Percentiles rank a stretch among this genome's conserved stretches.
phyloP scores from a whole-genome alignment of 2,329 filamentous ascomycete genomes.

The Trichoderma asperellum region DNA sequence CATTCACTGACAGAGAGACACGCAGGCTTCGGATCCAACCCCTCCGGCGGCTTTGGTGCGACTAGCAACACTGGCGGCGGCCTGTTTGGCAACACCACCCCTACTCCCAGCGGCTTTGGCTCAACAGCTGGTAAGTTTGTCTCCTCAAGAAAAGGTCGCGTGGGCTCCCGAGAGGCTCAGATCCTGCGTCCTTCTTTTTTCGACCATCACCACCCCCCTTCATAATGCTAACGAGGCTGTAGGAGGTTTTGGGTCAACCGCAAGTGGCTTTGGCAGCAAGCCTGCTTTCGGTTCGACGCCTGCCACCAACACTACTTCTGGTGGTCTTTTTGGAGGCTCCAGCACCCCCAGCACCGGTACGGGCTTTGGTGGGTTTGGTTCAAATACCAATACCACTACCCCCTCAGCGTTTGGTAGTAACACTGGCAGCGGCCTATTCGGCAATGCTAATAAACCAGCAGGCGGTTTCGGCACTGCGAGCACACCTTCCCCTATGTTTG shows the following conservation, averaged over 20 bases:
- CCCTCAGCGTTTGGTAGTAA: constrained; percentile 48
- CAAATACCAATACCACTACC: constrained; percentile 38
- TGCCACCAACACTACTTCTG: constrained; percentile 42
- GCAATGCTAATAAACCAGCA: constrained; percentile 47
- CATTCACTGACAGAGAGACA: constrained; percentile 35
- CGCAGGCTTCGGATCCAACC: constrained; percentile 43
- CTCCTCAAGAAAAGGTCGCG: constrained; percentile 10
- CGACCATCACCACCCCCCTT: background rate
- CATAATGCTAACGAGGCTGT: constrained; percentile 27
- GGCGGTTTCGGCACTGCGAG: constrained; percentile 54
- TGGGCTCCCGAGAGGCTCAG: constrained; percentile 27
- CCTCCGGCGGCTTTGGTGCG: constrained; percentile 49
- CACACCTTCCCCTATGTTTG: constrained; percentile 53
- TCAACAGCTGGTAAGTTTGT: constrained; percentile 40
- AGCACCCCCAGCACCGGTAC: constrained; percentile 44
- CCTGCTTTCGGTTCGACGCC: constrained; percentile 58
- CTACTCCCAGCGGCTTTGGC: constrained; percentile 44
- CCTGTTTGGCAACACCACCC: constrained; percentile 51
- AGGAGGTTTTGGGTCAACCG: constrained; percentile 46
- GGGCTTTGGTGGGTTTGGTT: constrained; percentile 50
- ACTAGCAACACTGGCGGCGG: constrained; percentile 40
- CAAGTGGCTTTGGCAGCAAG: constrained; percentile 49
- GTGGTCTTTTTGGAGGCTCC: constrained; percentile 52
- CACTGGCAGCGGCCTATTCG: constrained; percentile 56
- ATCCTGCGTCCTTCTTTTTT: constrained; percentile 25